A percentile compares a stretch with the other conserved stretches of the same genome.
phyloP scores from a whole-genome alignment of 768 basidiomycete species.

The Hypholoma sublateritium region DNA sequence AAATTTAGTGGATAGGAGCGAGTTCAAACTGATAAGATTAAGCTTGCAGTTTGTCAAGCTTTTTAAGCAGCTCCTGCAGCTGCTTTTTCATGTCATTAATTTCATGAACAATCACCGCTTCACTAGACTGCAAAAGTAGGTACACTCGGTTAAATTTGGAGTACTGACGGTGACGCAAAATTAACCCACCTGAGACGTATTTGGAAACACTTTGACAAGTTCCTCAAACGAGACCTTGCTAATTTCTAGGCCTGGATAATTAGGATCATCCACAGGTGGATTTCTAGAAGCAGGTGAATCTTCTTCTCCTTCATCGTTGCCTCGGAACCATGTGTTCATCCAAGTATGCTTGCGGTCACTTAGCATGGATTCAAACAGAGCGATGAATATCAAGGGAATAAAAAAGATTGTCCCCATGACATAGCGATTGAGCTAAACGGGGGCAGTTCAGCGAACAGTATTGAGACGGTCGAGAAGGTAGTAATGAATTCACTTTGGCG shows the following conservation, averaged over 20 bases:
- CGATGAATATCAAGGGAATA: conserved; percentile 71
- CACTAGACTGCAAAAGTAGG: conserved; percentile 56
- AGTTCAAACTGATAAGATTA: not conserved
- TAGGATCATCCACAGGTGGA: conserved; percentile 60
- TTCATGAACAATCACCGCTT: conserved; percentile 65
- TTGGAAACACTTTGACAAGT: conserved; percentile 70
- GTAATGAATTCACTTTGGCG: conserved; percentile 41
- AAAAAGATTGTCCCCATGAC: conserved; percentile 85
- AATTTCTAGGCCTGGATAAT: conserved; percentile 58
- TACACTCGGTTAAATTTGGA: not conserved
- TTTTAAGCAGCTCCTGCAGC: conserved; percentile 36
- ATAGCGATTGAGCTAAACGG: conserved; percentile 63
- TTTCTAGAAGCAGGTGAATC: conserved; percentile 55
- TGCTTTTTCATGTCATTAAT: conserved; percentile 54
- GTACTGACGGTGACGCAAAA: not conserved
- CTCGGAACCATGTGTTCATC: conserved; percentile 67
- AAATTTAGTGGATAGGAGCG: not conserved
- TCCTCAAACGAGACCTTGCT: conserved; percentile 70
- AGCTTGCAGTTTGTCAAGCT: conserved; percentile 28
- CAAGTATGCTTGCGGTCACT: conserved; percentile 52
- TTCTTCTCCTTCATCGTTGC: conserved; percentile 56
- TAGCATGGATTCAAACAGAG: conserved; percentile 69
- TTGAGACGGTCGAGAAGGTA: not conserved
- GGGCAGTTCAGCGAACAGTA: conserved; percentile 3
- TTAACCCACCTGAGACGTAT: conserved; percentile 63